These are phyloP conservation scores for Melampsora occidentalis DNA, from an alignment of 1,284 basidiomycete genomes.

Conservation along the genomic window DNA sequence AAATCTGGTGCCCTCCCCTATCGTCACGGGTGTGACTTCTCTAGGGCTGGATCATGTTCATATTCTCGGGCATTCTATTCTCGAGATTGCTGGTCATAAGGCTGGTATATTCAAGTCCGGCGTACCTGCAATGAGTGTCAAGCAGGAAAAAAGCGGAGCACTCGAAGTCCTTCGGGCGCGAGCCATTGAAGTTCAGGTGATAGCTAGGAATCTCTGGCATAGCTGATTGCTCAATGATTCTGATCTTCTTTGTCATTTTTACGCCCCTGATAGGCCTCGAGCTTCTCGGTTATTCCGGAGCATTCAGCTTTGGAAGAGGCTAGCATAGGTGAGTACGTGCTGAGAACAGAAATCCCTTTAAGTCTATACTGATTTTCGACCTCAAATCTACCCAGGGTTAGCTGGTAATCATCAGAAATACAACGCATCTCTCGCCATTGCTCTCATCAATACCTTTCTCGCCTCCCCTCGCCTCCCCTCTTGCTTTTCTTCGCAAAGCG, in stretches of 20 bases:
- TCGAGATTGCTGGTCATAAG: slow-evolving; percentile 91
- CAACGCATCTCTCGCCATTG: slow-evolving; percentile 84
- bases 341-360: not conserved
- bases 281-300: slow-evolving; percentile 19
- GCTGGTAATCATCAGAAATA: slow-evolving; percentile 83
- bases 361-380: not conserved
- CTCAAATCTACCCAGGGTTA: slow-evolving; percentile 17
- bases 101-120: slow-evolving; percentile 84
- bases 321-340: slow-evolving; percentile 3
- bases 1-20: slow-evolving; percentile 85
- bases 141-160: slow-evolving; percentile 23
- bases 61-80: slow-evolving; percentile 82
- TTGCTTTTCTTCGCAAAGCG: not conserved
- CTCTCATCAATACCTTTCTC: slow-evolving; percentile 71
- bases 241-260: not conserved
- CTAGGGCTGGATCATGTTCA: slow-evolving; percentile 91
- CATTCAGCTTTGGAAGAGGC: slow-evolving; percentile 17
- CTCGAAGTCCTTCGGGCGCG: slow-evolving; percentile 21
- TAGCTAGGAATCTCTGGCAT: not conserved
- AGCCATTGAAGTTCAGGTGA: slow-evolving; percentile 35
- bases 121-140: slow-evolving; percentile 34
- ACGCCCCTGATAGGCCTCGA: slow-evolving; percentile 18
- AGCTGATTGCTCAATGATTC: not conserved
- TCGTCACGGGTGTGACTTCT: slow-evolving; percentile 83
- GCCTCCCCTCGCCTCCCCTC: slow-evolving; percentile 50